Evolutionary conservation across 352 stramenopile species (phyloP).

Genomic region (Pythium coloratum): DNA sequence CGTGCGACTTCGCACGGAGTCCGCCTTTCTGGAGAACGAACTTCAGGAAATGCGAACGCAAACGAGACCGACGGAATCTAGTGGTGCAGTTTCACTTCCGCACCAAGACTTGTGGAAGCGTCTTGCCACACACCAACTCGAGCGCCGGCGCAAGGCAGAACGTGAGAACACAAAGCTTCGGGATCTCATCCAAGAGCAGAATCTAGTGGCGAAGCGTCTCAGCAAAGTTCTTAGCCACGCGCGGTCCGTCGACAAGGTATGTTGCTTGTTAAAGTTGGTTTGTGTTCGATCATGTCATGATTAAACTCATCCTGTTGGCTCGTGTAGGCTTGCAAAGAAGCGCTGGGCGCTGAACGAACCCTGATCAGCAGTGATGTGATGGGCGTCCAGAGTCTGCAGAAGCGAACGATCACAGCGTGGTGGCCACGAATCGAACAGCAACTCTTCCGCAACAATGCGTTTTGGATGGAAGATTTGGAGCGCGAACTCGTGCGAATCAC

Average conservation of each 20-base stretch:
- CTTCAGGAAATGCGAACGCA: neutral
- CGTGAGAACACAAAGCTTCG: slow-evolving; percentile 1
- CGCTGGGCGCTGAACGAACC: neutral
- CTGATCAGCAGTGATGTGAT: neutral
- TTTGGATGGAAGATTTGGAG: slow-evolving; percentile 8
- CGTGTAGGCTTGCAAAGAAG: neutral
- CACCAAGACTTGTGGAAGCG: neutral
- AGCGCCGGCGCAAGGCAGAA: neutral
- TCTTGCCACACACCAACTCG: neutral
- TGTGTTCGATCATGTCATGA: no score
- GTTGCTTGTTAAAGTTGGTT: no score
- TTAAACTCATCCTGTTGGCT: no score
- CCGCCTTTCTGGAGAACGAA: neutral
- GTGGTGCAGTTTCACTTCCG: neutral
- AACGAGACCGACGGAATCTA: neutral
- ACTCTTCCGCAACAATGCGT: slow-evolving; percentile 10
- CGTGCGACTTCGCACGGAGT: neutral
- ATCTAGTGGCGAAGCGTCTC: neutral
- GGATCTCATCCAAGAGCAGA: neutral
- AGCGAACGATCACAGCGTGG: neutral
- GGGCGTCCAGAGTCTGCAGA: neutral
- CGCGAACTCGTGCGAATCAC: slow-evolving; percentile 2
- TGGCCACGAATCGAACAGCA: slow-evolving; percentile 1
- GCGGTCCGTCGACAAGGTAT: neutral
- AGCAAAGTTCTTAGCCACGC: neutral